phyloP scores from a whole-genome alignment of 768 basidiomycete genomes.

The Phylloporus scabripes region DNA sequence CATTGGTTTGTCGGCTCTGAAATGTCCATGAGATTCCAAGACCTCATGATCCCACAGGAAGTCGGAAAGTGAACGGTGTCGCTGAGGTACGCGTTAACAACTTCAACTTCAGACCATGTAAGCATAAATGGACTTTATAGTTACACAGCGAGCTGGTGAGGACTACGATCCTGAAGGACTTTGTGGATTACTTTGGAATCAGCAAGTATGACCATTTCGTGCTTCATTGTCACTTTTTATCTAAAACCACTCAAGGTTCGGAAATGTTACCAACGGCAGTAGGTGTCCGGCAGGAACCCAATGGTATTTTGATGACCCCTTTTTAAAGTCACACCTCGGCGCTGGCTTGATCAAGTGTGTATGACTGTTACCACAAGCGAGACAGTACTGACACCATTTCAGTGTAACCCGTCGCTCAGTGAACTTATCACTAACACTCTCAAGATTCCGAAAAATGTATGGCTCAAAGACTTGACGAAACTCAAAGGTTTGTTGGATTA shows the following conservation, averaged over 20 bases:
- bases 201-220: conserved; percentile 50
- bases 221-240: neutral
- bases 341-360: conserved; percentile 78
- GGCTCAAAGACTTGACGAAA: conserved; percentile 79
- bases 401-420: conserved; percentile 87
- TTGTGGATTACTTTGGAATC: conserved; percentile 86
- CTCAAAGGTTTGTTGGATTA: conserved; percentile 73
- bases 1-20: conserved; percentile 44
- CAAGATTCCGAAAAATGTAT: conserved; percentile 63
- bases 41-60: conserved; percentile 37
- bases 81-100: conserved; percentile 57
- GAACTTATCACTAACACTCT: conserved; percentile 81
- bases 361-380: neutral
- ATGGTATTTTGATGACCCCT: neutral
- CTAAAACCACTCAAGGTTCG: conserved; percentile 45
- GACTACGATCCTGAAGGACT: conserved; percentile 83
- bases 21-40: neutral
- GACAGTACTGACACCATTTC: conserved; percentile 1
- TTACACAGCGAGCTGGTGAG: conserved; percentile 86
- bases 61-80: conserved; percentile 90
- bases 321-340: conserved; percentile 73
- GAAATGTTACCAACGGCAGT: conserved; percentile 93
- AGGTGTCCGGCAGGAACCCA: conserved; percentile 25
- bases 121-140: conserved; percentile 24
- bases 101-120: neutral